Conservation (phyloP, 441 rosid species). For the Euphorbia schlechtendalii region DNA sequence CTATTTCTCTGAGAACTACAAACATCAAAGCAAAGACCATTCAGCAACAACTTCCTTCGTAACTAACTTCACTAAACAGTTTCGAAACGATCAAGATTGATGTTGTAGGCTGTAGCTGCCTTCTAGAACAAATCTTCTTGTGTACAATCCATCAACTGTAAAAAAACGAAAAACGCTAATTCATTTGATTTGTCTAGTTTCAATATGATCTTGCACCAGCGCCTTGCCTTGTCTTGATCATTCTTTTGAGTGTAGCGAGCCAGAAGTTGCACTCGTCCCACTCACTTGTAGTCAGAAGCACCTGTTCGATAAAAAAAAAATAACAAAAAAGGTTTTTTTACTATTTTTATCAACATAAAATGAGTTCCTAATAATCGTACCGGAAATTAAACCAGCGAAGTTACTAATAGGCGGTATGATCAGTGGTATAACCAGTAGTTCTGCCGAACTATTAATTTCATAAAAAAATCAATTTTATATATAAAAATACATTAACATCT, state of each 20-base stretch:
- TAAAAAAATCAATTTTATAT: no score
- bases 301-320: slow-evolving; percentile 32
- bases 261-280: slow-evolving; percentile 99
- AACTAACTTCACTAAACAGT: slow-evolving; percentile 26
- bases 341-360: not conserved
- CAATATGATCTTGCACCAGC: slow-evolving; percentile 51
- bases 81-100: slow-evolving; percentile 14
- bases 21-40: slow-evolving; percentile 10
- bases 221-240: slow-evolving; percentile 86
- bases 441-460: no score
- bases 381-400: no score
- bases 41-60: slow-evolving; percentile 14
- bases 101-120: slow-evolving; percentile 16
- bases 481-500: no score
- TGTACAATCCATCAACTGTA: slow-evolving; percentile 16
- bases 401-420: no score
- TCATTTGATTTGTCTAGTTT: slow-evolving; percentile 9
- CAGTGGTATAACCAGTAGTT: no score
- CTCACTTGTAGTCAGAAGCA: slow-evolving; percentile 80
- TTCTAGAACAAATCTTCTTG: slow-evolving; percentile 16
- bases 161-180: slow-evolving; percentile 6
- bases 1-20: slow-evolving; percentile 25
- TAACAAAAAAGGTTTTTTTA: not conserved
- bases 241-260: slow-evolving; percentile 86
- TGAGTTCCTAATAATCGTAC: no score